A percentile compares a stretch with the other conserved stretches of the same genome.
phyloP scores from a whole-genome alignment of 2,329 filamentous ascomycete species.

The Chaetothyriales sp. region DNA sequence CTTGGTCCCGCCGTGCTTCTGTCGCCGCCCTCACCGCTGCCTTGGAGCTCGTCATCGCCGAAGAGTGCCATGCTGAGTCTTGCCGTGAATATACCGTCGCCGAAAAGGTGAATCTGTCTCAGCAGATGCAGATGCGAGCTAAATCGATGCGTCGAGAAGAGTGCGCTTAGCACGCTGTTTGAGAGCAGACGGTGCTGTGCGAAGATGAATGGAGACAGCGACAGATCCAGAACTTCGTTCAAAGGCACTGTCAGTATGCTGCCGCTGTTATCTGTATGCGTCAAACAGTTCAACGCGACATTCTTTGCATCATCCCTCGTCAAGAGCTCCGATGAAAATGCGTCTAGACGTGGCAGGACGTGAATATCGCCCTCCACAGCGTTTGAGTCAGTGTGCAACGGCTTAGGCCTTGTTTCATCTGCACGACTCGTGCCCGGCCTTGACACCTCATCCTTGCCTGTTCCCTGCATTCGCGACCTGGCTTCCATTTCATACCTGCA shows the following conservation, averaged over 20 bases:
- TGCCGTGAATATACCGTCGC: constrained; percentile 70
- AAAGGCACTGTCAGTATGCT: constrained; percentile 4
- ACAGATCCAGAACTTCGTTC: constrained; percentile 39
- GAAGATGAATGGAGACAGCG: constrained; percentile 59
- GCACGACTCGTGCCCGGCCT: constrained; percentile 2
- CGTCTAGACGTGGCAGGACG: constrained; percentile 4
- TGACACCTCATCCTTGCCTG: background rate
- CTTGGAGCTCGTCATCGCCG: constrained; percentile 65
- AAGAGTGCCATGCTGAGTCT: constrained; percentile 73
- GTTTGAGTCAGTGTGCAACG: background rate
- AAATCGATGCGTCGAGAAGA: constrained; percentile 63
- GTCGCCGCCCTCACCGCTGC: constrained; percentile 56
- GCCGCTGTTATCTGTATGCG: constrained; percentile 2
- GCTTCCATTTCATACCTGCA: background rate
- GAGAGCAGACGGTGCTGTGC: constrained; percentile 68
- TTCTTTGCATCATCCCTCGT: constrained; percentile 1
- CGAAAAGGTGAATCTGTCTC: constrained; percentile 67
- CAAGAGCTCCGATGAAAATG: background rate
- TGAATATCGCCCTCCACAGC: constrained; percentile 2
- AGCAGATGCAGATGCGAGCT: constrained; percentile 61
- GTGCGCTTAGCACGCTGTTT: constrained; percentile 57
- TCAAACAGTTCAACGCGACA: constrained; percentile 3
- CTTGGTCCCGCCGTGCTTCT: constrained; percentile 47
- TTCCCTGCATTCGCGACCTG: background rate
- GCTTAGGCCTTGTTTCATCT: constrained; percentile 3